Base-by-base conservation (phyloP, 2,329 filamentous ascomycete species). In the Aspergillus pseudoterreus region DNA sequence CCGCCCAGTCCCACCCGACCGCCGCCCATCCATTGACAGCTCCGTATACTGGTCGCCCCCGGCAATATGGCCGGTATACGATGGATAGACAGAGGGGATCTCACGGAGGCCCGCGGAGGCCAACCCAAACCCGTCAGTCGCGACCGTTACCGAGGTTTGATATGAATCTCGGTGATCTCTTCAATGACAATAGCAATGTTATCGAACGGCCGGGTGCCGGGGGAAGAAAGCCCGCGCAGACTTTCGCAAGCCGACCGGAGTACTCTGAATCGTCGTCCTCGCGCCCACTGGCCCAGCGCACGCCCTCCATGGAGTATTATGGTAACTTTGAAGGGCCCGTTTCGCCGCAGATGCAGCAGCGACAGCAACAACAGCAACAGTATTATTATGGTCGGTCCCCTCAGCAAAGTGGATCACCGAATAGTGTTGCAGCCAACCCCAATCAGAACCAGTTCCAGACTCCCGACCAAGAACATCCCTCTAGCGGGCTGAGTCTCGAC, bases 71-170 rank as follows among this genome's bases (percentile, higher is more conserved):
- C 12, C 49, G 50, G 22, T 41, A 54, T 33, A 41, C 51, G 5
- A 53, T 57, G 39, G 62, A 66, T 43, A 57, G 62, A 42, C 55
- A 58, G 48, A 51, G 54, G 53, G 57, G 19, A 57, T 48, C 50
- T n/a, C 65, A 57, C 52, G 65, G 54, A 54, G 67, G 49, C 52
- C 64, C 58, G 47, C 65, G 57, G 56, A 69, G 63, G 48, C 63
- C 57, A 47, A 63, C 60, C 39, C 73, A 67, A 59, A 65, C 56
- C 54, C 71, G 59, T 59, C 69, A 57, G 56, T 67, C 68, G 15
- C 70, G 78, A 15, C 78, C 76, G 15, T 61, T 76, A 11, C 82
- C 82, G 3, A 75, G 75, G 51, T 84, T 84, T 63, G 82, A 85
- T 64, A 80, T 80, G 76, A 78, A 81, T 54, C 66, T 81, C 10